Evolutionary conservation across 768 basidiomycete species (phyloP), one percentile per base, ranked within the genome.

Genomic region (Hypholoma fasciculare): DNA sequence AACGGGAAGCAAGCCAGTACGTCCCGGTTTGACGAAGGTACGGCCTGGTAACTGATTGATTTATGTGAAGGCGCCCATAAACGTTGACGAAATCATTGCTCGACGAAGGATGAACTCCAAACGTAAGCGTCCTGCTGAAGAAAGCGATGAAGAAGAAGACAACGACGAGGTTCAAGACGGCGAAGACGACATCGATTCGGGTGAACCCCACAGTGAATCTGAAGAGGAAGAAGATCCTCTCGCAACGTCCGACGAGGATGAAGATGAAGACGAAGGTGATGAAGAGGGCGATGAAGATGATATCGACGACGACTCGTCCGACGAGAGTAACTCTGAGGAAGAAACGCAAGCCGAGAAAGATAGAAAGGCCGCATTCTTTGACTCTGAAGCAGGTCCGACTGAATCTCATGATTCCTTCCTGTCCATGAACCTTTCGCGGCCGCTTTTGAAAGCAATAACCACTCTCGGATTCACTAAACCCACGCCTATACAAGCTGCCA

Each of bases 381-480:
- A 92, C 61, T 81, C 85, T 1, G 79, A 83, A 52, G 68, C 77
- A 42, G 67, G 72, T 48, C 75, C 75, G 9, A 69, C 80, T 44
- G 78, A 85, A 62, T 68, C 74, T n/a, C 87, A 92, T 65, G 70
- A 84, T 37, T 94, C 96, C 14, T 97, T 97, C 77, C 74, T 93
- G 38, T 85, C 89, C 8, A 95, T 97, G 93, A 96, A 96, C 70
- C 82, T 99, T 27, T 98, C 97, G 1, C 90, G 97, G 27, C 97
- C 95, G 1, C 82, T 98, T 46, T 82, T 97, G 52, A 96, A 95
- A 67, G 90, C 96, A 13, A 76, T 98, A 49, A 88, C 91, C n/a
- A 78, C 86, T 7, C 78, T 98, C 14, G 84, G 85, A 38, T 94
- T 96, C 65, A 74, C 80, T 47, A 87, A 82, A 34, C 97, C 97